A percentile compares a stretch with the other conserved stretches of the same genome.
phyloP scores from a whole-genome alignment of 2,329 filamentous ascomycete genomes.

The Sarocladiaceae sp. region DNA sequence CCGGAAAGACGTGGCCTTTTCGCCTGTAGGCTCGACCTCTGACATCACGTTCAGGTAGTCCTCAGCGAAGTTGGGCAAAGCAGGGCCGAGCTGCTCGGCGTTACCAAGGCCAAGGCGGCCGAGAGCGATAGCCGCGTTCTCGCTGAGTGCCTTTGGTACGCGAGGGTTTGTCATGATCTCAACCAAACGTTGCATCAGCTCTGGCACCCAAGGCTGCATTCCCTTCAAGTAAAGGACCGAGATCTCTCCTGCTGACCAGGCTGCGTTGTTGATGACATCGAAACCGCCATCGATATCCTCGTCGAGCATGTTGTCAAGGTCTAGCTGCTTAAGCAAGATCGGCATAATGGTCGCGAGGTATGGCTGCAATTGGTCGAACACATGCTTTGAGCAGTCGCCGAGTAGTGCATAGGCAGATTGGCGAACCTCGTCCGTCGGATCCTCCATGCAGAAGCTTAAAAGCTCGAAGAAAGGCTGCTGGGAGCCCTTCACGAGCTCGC shows the following conservation, averaged over 20 bases:
- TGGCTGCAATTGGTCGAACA: conserved; percentile 73
- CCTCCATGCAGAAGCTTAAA: conserved; percentile 85
- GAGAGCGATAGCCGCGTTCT: conserved; percentile 91
- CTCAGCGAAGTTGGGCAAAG: conserved; percentile 72
- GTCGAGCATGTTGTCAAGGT: conserved; percentile 68
- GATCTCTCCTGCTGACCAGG: conserved; percentile 94
- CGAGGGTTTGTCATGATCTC: conserved; percentile 80
- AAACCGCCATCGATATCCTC: conserved; percentile 81
- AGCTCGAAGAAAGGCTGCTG: conserved; percentile 86
- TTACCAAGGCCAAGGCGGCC: conserved; percentile 80
- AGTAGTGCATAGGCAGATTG: conserved; percentile 94
- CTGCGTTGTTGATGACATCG: conserved; percentile 95
- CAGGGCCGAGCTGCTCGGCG: conserved; percentile 68
- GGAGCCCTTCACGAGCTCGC: conserved; percentile 67
- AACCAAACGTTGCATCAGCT: conserved; percentile 69
- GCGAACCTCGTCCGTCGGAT: conserved; percentile 82
- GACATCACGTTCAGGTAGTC: conserved; percentile 77
- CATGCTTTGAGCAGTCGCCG: conserved; percentile 89
- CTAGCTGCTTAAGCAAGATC: conserved; percentile 79
- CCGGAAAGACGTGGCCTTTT: conserved; percentile 89
- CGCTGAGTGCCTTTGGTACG: conserved; percentile 78
- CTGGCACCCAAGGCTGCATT: conserved; percentile 71
- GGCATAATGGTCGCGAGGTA: conserved; percentile 70
- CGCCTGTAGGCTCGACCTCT: conserved; percentile 80
- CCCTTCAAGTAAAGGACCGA: conserved; percentile 69